Evolutionary conservation across 345 rosid species (phyloP), one percentile per base, ranked within the genome.

Genomic region (Lenwebbia sp.): DNA sequence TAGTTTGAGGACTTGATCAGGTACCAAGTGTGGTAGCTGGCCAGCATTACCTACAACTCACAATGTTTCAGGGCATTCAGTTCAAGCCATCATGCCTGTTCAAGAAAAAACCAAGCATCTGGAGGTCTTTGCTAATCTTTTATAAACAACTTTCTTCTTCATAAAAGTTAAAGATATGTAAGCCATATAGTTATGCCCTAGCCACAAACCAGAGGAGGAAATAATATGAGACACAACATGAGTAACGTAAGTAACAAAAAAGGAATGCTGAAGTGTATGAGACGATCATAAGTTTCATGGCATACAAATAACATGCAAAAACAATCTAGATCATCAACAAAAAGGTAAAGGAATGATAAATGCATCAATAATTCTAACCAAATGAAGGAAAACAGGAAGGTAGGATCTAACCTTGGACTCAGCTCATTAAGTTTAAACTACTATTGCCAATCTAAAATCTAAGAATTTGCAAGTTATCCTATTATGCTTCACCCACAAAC

Each of bases 1-100:
- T 70, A 95, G 91, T 94, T 97, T 97, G 41, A 94, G 95, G 88
- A 93, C 90, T 92, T 97, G 99, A 78, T 93, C 96, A 88, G 98
- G 94, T 88, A 86, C 86, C 92, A 97, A 85, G 37, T 86, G 93
- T 5, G 96, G 98, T 86, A 96, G 91, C 85, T 82, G 89, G 55
- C 83, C 88, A 70, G 91, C 88, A 87, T 92, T 93, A 91, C 92
- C 99, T 97, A 89, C 54, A 84, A 84, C 88, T 84, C 60, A 87
- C 60, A 85, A 14, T 74, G 57, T 54, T 86, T 82, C 83, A 88
- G 62, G 30, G 23, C 19, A 37, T 85, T 82, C 83, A 82, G 84
- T 52, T 40, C 25, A 86, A 89, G 54, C 30, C 56, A 25, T 51
- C 19, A 53, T 22, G 54, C 37, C 84, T 55, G 3, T 62, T 54